Percentiles rank a stretch among this genome's conserved stretches.
These are phyloP conservation scores for Wickerhamiella domercqiae DNA, from an alignment of 805 yeast genomes.

Conservation along the genomic window DNA sequence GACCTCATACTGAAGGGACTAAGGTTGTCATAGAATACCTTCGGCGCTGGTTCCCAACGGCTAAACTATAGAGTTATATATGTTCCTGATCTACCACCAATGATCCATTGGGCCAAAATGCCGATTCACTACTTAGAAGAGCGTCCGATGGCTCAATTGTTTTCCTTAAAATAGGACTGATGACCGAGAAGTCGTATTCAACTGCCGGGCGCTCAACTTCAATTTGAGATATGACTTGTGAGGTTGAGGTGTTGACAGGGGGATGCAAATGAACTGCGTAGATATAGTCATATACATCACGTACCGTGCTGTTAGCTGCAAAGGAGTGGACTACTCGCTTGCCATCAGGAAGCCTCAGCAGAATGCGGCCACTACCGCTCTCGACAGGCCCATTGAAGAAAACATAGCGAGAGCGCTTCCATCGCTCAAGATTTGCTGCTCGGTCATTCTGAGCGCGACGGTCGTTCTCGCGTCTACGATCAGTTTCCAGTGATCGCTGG, in stretches of 20 bases:
- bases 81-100: constrained; percentile 32
- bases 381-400: constrained; percentile 7
- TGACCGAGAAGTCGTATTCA: constrained; percentile 33
- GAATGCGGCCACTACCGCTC: constrained; percentile 34
- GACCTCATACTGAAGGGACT: background rate
- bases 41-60: background rate
- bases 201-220: constrained; percentile 13
- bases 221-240: constrained; percentile 10
- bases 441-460: constrained; percentile 23
- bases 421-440: background rate
- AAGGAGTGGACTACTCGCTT: constrained; percentile 40
- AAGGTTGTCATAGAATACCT: background rate
- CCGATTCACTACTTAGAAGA: constrained; percentile 29
- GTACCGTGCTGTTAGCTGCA: constrained; percentile 31
- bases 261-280: constrained; percentile 33
- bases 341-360: constrained; percentile 53
- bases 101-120: constrained; percentile 51
- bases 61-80: background rate
- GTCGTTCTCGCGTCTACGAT: constrained; percentile 29
- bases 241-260: constrained; percentile 15
- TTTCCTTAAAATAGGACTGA: constrained; percentile 43
- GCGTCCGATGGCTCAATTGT: constrained; percentile 25
- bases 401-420: background rate
- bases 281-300: constrained; percentile 53
- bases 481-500: constrained; percentile 52